Evolutionary conservation across 768 basidiomycete genomes (phyloP).

Genomic region (Heimioporus sp.): DNA sequence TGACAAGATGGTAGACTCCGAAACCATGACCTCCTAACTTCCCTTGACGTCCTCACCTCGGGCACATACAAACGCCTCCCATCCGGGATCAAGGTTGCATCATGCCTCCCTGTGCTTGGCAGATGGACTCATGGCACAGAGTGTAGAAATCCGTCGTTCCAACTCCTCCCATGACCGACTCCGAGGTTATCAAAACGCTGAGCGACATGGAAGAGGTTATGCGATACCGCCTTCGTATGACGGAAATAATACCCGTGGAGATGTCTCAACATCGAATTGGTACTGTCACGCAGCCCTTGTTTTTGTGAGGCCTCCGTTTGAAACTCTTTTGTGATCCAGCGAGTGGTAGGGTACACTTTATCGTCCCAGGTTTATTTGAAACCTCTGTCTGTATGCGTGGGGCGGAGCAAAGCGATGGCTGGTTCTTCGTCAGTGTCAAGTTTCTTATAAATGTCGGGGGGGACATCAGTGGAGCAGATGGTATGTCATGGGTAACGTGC

Average conservation of each 20-base stretch:
- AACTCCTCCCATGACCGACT: constrained; percentile 62
- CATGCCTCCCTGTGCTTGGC: constrained; percentile 10
- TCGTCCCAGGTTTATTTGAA: constrained; percentile 69
- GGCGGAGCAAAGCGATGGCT: constrained; percentile 65
- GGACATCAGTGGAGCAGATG: constrained; percentile 70
- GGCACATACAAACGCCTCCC: constrained; percentile 88
- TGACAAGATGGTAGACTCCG: constrained; percentile 55
- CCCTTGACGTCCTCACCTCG: constrained; percentile 82
- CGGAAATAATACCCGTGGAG: constrained; percentile 79
- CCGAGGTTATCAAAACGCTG: constrained; percentile 63
- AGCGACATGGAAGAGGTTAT: constrained; percentile 74
- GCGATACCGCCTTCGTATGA: constrained; percentile 73
- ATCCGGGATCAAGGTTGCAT: constrained; percentile 67
- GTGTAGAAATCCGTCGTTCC: constrained; percentile 69
- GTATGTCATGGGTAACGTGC: constrained; percentile 31
- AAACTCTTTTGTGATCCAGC: constrained; percentile 39
- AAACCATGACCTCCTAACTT: constrained; percentile 92
- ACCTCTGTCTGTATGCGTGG: constrained; percentile 73
- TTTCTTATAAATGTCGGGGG: constrained; percentile 74
- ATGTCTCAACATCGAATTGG: constrained; percentile 72
- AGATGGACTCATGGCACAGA: constrained; percentile 21
- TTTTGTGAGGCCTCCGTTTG: constrained; percentile 10
- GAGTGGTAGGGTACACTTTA: constrained; percentile 79
- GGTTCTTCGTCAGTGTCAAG: constrained; percentile 82
- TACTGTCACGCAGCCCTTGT: constrained; percentile 33